Conservation (phyloP, 306 rosid genomes). For the Vigna trinervia region DNA sequence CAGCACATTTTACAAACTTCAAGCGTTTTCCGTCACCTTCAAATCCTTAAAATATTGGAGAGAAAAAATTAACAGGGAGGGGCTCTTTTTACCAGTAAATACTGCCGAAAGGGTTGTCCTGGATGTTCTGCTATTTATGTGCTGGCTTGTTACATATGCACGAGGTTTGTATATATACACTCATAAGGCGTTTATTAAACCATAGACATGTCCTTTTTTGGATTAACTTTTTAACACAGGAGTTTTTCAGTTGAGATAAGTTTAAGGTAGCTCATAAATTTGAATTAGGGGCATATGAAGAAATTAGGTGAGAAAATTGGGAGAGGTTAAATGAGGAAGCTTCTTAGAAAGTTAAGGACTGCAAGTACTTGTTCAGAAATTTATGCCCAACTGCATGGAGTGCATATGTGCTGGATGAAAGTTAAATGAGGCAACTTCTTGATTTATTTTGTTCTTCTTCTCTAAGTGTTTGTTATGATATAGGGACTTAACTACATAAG, state of each 20-base stretch:
- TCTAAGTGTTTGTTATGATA: not conserved
- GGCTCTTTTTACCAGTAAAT: too few species aligned
- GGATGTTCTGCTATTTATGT: not conserved
- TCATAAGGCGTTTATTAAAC: not conserved
- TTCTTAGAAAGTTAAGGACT: not conserved
- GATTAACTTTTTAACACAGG: not conserved
- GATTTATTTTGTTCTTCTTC: not conserved
- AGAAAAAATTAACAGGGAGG: not conserved
- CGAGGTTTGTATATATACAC: not conserved
- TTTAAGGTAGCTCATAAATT: not conserved
- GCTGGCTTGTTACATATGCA: slow-evolving; percentile 3
- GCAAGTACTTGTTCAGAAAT: not conserved
- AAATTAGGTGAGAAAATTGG: not conserved
- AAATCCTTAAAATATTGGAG: too few species aligned
- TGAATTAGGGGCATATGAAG: not conserved
- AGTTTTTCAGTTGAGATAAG: not conserved
- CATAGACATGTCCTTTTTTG: not conserved
- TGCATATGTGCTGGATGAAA: not conserved
- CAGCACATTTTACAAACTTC: not conserved
- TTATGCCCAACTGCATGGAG: not conserved
- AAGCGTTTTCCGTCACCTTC: not conserved
- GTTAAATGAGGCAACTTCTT: slow-evolving; percentile 1
- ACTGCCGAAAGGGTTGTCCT: not conserved
- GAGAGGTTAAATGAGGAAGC: slow-evolving; percentile 8
- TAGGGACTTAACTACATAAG: not conserved